Percentiles rank a stretch among this genome's conserved stretches.
Conservation (phyloP, 371 early-diverging fungal genomes). For the Mortierella sp. region DNA sequence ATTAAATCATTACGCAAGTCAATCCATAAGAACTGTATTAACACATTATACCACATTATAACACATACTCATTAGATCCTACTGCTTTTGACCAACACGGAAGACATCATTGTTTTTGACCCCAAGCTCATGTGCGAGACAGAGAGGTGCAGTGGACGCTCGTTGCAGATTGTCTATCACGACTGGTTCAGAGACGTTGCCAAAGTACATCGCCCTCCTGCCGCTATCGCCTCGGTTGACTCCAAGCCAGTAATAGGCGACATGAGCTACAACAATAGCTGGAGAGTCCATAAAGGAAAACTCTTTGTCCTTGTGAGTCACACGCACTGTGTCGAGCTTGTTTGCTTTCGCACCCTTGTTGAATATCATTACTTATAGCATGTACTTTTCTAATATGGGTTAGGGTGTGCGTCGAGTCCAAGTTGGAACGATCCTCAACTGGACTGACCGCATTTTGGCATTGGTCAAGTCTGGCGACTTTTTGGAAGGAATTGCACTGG, state of each 20-base stretch:
- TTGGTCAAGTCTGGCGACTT: conserved; percentile 81
- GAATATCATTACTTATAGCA: too few species aligned
- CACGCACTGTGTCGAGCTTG: too few species aligned
- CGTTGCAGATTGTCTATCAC: conserved; percentile 74
- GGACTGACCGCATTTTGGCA: conserved; percentile 83
- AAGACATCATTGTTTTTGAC: conserved; percentile 80
- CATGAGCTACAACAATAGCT: conserved; percentile 80
- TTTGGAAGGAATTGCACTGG: conserved; percentile 77
- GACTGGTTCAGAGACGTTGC: conserved; percentile 70
- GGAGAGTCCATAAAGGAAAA: conserved; percentile 77
- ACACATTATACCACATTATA: neutral
- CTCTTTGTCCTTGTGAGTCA: conserved; percentile 75
- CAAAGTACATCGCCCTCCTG: conserved; percentile 30
- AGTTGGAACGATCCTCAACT: conserved; percentile 78
- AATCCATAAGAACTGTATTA: neutral
- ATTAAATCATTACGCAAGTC: neutral
- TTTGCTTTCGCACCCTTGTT: too few species aligned
- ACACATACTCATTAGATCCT: conserved; percentile 63
- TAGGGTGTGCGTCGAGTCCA: conserved; percentile 76
- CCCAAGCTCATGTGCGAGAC: conserved; percentile 73
- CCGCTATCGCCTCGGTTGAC: conserved; percentile 17
- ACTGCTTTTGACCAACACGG: conserved; percentile 72
- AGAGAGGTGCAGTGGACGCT: conserved; percentile 70
- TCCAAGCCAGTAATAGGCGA: conserved; percentile 62
- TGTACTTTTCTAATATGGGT: neutral